Conservation (phyloP, 2,329 filamentous ascomycete genomes). For the Fusarium torreyae region DNA sequence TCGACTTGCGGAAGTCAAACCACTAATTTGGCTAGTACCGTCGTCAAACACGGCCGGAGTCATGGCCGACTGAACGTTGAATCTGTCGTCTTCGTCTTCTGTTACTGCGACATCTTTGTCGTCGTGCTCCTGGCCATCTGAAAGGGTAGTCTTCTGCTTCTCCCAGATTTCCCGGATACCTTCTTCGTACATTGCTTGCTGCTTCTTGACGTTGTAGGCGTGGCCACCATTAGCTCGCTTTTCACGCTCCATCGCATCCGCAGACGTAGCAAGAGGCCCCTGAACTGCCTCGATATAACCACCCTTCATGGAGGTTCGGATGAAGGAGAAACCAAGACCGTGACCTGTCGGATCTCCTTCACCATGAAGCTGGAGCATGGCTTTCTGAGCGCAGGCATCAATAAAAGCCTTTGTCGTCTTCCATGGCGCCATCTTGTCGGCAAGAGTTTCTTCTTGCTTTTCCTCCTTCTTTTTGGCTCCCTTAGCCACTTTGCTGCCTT, state of each 20-base stretch:
- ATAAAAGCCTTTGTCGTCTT: conserved; percentile 97
- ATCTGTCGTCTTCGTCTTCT: conserved; percentile 75
- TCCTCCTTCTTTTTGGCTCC: conserved; percentile 62
- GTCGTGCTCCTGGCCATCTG: conserved; percentile 78
- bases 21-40: conserved; percentile 83
- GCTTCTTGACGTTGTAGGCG: conserved; percentile 96
- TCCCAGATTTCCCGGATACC: conserved; percentile 95
- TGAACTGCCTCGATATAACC: conserved; percentile 88
- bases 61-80: conserved; percentile 79
- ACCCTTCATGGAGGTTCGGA: conserved; percentile 98
- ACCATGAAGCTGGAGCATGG: conserved; percentile 95
- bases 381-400: conserved; percentile 92
- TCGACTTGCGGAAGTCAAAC: conserved; percentile 75
- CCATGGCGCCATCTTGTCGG: conserved; percentile 95
- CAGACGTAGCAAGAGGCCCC: conserved; percentile 75
- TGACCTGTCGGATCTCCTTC: conserved; percentile 95
- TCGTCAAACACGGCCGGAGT: conserved; percentile 81
- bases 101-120: conserved; percentile 72
- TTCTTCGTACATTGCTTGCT: conserved; percentile 92
- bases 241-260: conserved; percentile 89
- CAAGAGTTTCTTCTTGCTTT: conserved; percentile 78
- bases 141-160: conserved; percentile 84
- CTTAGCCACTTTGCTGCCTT: conserved; percentile 58
- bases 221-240: conserved; percentile 93
- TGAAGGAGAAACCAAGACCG: conserved; percentile 95